Base-by-base conservation (phyloP, 2,329 filamentous ascomycete species). In the Pseudopyrenochaeta lycopersici region DNA sequence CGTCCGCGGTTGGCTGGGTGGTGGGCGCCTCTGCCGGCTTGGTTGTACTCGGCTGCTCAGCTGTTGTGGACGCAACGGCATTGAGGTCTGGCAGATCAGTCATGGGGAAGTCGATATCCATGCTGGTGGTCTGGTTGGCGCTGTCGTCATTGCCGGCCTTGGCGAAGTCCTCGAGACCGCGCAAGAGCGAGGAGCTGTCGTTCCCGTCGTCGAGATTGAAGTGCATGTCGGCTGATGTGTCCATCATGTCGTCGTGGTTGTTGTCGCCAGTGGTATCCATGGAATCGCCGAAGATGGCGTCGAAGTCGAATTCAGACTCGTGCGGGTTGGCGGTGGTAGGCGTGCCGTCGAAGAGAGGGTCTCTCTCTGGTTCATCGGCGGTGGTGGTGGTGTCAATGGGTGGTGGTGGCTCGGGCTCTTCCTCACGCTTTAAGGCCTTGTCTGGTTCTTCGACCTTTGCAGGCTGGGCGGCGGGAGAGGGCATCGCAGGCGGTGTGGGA, bases 231-330 rank as follows among this genome's bases (percentile, higher is more conserved):
- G 49, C 64, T 1, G 64, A 58, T 6, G 60, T 58, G 46, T 72
- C 67, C 65, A 71, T 66, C 53, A 64, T 60, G 43, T 70, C 53
- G 48, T 65, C 58, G 20, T 55, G 51, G 11, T 64, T 55, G 51
- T 60, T 54, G 39, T 55, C 62, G 36, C 48, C 64, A 7, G 62
- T 46, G 1, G 64, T 66, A 51, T 68, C 67, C 56, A 68, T 67
- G 2, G 61, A 48, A 50, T 74, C 69, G 50, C 67, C 71, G 33
- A 76, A 76, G 46, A 74, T 68, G 51, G 71, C 67, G 40, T 74
- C 72, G 45, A 75, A 74, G 48, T 78, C 77, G 52, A 78, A 75
- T 30, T 77, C 74, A n/a, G 60, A 60, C 18, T 74, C 70, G 47
- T 68, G 64, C 14, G 63, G 57, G 23, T 68, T 67, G n/a, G 63